These are phyloP conservation scores for Fusarium devonianum DNA, from an alignment of 2,329 filamentous ascomycete genomes.

Conservation along the genomic window DNA sequence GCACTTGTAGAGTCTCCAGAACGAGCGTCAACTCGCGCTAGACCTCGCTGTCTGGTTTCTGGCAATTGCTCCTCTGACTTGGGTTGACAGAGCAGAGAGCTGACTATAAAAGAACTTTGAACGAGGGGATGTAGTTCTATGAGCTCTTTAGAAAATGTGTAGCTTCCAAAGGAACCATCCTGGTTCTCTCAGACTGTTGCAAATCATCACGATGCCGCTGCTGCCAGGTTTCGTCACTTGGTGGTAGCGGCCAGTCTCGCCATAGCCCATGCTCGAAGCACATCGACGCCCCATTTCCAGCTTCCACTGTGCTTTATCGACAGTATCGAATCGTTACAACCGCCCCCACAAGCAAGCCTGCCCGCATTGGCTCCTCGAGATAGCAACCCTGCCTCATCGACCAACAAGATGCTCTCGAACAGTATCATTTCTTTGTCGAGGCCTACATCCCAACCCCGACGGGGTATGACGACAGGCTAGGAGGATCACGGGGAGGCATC, in stretches of 20 bases:
- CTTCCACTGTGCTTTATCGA: slow-evolving; percentile 19
- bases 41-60: not conserved
- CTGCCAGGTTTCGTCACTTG: not conserved
- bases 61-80: not conserved
- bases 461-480: slow-evolving; percentile 21
- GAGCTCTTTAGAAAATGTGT: too few relatives aligned
- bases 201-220: not conserved
- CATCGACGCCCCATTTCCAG: slow-evolving; percentile 21
- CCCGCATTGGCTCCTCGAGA: slow-evolving; percentile 1
- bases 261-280: slow-evolving; percentile 7
- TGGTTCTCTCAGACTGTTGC: not conserved
- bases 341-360: slow-evolving; percentile 22
- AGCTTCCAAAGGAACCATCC: too few relatives aligned
- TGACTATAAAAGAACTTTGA: too few relatives aligned
- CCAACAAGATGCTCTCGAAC: slow-evolving; percentile 11
- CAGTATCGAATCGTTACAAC: slow-evolving; percentile 13
- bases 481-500: slow-evolving; percentile 21
- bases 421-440: slow-evolving; percentile 9
- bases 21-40: not conserved
- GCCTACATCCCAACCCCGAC: slow-evolving; percentile 14
- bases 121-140: too few relatives aligned
- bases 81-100: too few relatives aligned
- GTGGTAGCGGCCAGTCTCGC: slow-evolving; percentile 1
- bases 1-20: not conserved
- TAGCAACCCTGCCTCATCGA: slow-evolving; percentile 4